A percentile compares a stretch with the other conserved stretches of the same genome.
phyloP scores from a whole-genome alignment of 1,284 basidiomycete genomes.

The Cutaneotrichosporon sp. region DNA sequence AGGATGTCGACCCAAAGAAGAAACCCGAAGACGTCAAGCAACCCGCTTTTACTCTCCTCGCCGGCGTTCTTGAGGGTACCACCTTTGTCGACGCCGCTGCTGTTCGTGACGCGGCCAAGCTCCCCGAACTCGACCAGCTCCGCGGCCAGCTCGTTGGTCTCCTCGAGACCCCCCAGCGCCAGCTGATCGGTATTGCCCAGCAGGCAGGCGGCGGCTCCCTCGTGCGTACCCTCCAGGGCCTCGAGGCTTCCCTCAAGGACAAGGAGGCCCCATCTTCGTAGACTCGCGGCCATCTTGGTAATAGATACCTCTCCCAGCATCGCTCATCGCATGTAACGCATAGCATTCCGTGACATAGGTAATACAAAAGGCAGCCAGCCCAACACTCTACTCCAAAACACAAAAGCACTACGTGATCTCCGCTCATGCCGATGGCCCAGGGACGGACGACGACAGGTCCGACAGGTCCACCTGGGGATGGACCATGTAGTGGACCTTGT shows the following conservation, averaged over 20 bases:
- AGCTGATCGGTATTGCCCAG: constrained; percentile 38
- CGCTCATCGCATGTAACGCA: constrained; percentile 17
- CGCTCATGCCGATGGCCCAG: not conserved
- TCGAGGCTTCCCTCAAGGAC: constrained; percentile 42
- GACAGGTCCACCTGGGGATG: constrained; percentile 48
- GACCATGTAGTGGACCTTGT: constrained; percentile 46
- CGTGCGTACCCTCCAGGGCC: constrained; percentile 46
- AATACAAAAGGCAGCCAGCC: not conserved
- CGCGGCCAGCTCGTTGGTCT: constrained; percentile 48
- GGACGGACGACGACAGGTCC: constrained; percentile 43
- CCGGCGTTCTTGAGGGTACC: constrained; percentile 43
- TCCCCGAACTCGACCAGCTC: constrained; percentile 46
- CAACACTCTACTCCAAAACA: not conserved
- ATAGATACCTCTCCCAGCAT: constrained; percentile 2
- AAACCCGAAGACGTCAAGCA: constrained; percentile 22
- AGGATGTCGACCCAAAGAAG: constrained; percentile 20
- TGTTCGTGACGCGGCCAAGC: constrained; percentile 32
- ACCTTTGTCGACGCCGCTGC: constrained; percentile 24
- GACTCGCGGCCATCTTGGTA: not conserved
- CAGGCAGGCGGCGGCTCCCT: constrained; percentile 45
- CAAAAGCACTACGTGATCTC: not conserved
- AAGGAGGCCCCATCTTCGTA: constrained; percentile 16
- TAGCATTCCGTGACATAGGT: constrained; percentile 14
- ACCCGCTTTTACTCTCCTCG: constrained; percentile 42
- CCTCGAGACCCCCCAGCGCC: constrained; percentile 39